Evolutionary conservation across 192 early-diverging fungal species (phyloP), one percentile per base, ranked within the genome.

Genomic region (Podila clonocystis): DNA sequence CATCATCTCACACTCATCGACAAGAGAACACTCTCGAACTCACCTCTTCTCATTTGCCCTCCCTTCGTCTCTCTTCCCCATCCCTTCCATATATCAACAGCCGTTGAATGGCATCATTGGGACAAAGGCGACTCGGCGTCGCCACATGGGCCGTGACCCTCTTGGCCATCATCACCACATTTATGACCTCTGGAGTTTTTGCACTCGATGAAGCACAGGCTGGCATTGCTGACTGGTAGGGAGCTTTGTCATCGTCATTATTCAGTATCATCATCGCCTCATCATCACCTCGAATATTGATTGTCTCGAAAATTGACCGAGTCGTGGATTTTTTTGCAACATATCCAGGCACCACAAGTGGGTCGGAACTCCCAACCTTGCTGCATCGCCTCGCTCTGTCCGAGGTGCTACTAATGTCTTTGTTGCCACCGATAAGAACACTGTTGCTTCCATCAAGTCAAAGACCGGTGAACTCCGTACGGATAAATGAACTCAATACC

Each of bases 381-480:
- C 86, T 26, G 66, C 75, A 38, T 50, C 69, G 15, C 70, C 66
- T 24, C 68, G 67, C 13, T 69, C 84, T 58, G 68, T 80, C 31
- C 67, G 82, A 31, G 77, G 78, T 19, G 71, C 79, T 9, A 77
- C 73, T 9, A 68, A 93, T 6, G 67, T 75, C 41, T 82, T 84
- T 41, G 83, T 91, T 26, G 90, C 88, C 17, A 92, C 95, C n/a
- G 88, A 91, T 49, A 90, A 87, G 62, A 92, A 94, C 71, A 89
- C 91, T n/a, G 67, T 97, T 60, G 94, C 95, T 0, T 83, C 89
- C 31, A 62, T 97, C 50, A 85, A 85, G 67, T 73, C 91, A 9
- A 85, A 86, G 62, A 90, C 72, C 65, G 96, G 96, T 5, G 86
- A 88, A 50, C 84, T 94, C 65, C 82, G 93, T 94, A 82, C 62